These are phyloP conservation scores for Fusarium poae DNA, from an alignment of 2,329 filamentous ascomycete genomes.

Conservation along the genomic window DNA sequence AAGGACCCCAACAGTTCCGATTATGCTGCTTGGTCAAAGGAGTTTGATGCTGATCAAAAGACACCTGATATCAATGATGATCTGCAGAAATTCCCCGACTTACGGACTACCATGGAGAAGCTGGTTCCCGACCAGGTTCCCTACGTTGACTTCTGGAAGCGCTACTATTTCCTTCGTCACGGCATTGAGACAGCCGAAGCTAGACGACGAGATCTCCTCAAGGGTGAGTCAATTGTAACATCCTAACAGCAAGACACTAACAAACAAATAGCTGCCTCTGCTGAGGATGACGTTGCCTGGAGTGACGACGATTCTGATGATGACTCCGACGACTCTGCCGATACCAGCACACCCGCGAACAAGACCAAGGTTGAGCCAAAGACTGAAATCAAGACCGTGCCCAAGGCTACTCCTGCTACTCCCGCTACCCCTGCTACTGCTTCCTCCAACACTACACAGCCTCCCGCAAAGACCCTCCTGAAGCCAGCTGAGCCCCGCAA, in stretches of 20 bases:
- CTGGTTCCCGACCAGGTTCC: constrained; percentile 93
- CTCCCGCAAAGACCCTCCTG: constrained; percentile 60
- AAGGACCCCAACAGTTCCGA: constrained; percentile 83
- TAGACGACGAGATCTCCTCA: constrained; percentile 87
- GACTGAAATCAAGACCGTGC: constrained; percentile 53
- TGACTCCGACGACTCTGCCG: constrained; percentile 45
- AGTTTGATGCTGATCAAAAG: constrained; percentile 85
- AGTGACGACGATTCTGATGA: constrained; percentile 72
- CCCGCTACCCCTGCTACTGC: constrained; percentile 61
- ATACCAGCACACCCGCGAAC: constrained; percentile 33
- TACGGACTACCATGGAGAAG: constrained; percentile 92
- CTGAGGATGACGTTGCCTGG: constrained; percentile 79
- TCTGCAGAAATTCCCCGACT: constrained; percentile 86
- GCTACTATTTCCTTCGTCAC: constrained; percentile 95
- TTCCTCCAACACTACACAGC: constrained; percentile 73
- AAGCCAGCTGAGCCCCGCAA: constrained; percentile 76
- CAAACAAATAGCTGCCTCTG: constrained; percentile 67
- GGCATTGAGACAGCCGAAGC: constrained; percentile 95
- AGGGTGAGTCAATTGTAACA: constrained; percentile 71
- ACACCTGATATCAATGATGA: constrained; percentile 86
- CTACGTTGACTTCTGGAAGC: constrained; percentile 90
- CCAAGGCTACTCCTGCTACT: constrained; percentile 14
- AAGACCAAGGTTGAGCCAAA: constrained; percentile 52
- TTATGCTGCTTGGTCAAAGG: constrained; percentile 78
- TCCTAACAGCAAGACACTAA: constrained; percentile 26